Evolutionary conservation across 2,329 filamentous ascomycete genomes (phyloP), one percentile per base, ranked within the genome.

Genomic region (Colletotrichum limetticola): DNA sequence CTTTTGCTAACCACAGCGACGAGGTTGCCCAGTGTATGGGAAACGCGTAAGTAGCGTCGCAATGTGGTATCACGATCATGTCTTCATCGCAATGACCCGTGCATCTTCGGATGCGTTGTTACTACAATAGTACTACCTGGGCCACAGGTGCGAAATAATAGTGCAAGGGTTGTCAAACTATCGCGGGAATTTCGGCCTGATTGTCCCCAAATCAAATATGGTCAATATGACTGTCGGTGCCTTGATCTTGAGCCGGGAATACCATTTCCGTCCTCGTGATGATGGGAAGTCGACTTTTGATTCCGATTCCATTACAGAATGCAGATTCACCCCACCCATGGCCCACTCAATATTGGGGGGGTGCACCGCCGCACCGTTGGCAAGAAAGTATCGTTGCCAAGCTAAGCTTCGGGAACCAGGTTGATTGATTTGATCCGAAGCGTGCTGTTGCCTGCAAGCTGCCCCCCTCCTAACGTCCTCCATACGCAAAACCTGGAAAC

Each of bases 101-200:
- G 28, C 28, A 53, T 58, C 35, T 46, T 60, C 16, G 56, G 11
- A 58, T 61, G 30, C n/a, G 24, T 32, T 70, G 30, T 19, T 30
- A 12, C 49, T 42, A 60, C 61, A 60, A 61, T 2, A 32, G 30
- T 32, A 32, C 30, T 3, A 32, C 24, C 56, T 35, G 56, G 16
- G 19, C 8, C n/a, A 55, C 55, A 66, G 26, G 46, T 22, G 56
- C 24, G 57, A n/a, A 26, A 32, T 32, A 32, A 9, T 32, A 11
- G 9, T 16, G 35, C 71, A 61, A 57, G 71, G 71, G 37, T 71
- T 71, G 6, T 24, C 14, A 14, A 69, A 73, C 32, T 66, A 71
- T 62, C 60, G 61, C 60, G 46, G 60, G 19, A 56, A 52, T 24
- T 37, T 71, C 67, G 71, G 71, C 37, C 49, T 55, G 52, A 52